Evolutionary conservation across 2,329 filamentous ascomycete genomes (phyloP).

Genomic region (Curvularia eragrostidis): DNA sequence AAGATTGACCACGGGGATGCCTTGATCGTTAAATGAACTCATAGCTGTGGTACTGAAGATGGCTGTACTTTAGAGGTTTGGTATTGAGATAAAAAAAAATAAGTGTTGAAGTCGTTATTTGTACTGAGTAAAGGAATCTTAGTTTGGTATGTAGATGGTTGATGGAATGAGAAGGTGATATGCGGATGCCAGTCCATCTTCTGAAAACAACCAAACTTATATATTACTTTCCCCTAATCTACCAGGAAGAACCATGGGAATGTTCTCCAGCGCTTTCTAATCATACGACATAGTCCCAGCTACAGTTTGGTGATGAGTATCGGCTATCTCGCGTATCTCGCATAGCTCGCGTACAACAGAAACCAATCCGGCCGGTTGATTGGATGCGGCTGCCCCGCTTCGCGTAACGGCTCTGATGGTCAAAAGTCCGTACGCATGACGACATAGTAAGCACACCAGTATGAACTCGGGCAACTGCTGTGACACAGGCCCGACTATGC

Average conservation of each 20-base stretch:
- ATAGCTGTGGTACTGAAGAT: not conserved
- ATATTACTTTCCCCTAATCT: not conserved
- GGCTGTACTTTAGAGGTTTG: not conserved
- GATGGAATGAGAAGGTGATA: not conserved
- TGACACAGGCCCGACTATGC: not conserved
- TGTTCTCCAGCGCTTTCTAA: not conserved
- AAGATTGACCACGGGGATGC: not conserved
- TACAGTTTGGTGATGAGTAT: not conserved
- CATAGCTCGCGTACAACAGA: not conserved
- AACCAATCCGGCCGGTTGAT: not conserved
- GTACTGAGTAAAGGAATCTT: not conserved
- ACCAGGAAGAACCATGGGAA: not conserved
- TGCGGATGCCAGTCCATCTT: not conserved
- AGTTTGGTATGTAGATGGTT: not conserved
- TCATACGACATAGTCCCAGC: not conserved
- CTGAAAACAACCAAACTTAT: not conserved
- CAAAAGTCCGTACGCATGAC: not conserved
- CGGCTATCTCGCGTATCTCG: not conserved
- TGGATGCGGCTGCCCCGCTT: not conserved
- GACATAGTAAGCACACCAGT: not conserved
- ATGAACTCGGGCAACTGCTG: not conserved
- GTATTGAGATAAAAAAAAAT: not conserved
- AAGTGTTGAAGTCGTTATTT: not conserved
- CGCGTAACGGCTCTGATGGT: not conserved
- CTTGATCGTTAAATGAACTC: not conserved